These are phyloP conservation scores for Pontederia paniculata DNA, from an alignment of 176 grass and related monocot genomes.

Conservation along the genomic window DNA sequence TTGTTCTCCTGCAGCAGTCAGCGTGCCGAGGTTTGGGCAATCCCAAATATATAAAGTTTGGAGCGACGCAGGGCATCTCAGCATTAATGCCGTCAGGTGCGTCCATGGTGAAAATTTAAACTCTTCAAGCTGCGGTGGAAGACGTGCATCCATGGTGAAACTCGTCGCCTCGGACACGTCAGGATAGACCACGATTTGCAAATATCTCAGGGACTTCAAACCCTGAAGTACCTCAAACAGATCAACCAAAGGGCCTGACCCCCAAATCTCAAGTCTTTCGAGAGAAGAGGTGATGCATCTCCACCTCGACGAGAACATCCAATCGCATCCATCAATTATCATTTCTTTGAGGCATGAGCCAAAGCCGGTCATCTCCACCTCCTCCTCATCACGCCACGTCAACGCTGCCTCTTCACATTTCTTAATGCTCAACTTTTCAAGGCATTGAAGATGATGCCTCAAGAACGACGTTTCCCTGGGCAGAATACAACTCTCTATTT, in stretches of 20 bases:
- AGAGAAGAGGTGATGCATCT: background rate
- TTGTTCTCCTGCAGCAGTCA: background rate
- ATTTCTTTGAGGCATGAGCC: background rate
- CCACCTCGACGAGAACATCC: background rate
- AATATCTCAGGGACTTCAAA: background rate
- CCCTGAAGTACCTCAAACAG: background rate
- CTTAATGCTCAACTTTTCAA: background rate
- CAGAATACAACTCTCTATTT: background rate
- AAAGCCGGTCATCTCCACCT: background rate
- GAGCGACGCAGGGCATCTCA: background rate
- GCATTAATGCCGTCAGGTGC: background rate
- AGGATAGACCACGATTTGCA: background rate
- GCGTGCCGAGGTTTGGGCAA: too few relatives aligned
- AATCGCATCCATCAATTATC: too few relatives aligned
- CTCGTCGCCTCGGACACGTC: background rate
- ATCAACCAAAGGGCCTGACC: background rate
- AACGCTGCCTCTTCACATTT: background rate
- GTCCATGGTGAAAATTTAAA: background rate
- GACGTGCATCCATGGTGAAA: background rate
- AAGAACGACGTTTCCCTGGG: background rate
- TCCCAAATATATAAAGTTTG: too few relatives aligned
- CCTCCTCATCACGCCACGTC: background rate
- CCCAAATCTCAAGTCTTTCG: rapidly evolving
- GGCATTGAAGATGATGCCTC: background rate
- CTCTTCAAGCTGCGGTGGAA: background rate